Evolutionary conservation across 495 filamentous ascomycete species (phyloP), one percentile per base, ranked within the genome.

Genomic region (Lepraria neglecta): DNA sequence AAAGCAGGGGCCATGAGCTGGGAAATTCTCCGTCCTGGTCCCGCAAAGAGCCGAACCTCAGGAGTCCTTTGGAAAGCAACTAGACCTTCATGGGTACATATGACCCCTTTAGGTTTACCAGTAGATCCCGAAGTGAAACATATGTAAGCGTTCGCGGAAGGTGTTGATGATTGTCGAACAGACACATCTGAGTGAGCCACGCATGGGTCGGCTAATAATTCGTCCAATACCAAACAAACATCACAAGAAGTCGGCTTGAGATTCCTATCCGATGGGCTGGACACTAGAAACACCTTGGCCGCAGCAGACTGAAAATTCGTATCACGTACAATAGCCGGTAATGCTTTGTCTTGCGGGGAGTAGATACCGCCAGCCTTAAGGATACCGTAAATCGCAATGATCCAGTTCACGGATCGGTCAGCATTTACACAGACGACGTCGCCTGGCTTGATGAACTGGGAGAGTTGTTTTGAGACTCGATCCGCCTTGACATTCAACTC

Each of bases 71-170:
- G 50, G 14, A 53, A 53, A n/a, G 28, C 66, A 44, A 71, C 62
- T 4, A 73, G 45, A 0, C 63, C 54, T 48, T 59, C 50, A 50
- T 72, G 71, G 0, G 9, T 42, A 43, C 63, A 69, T 2, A 65
- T 17, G 7, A 72, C 71, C 6, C 67, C 73, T 58, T 75, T 75
- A 3, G 74, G 73, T 30, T 57, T 65, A 14, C 73, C 73, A 11
- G 69, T 72, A 0, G 73, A 68, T 2, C 74, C 74, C 0, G 74
- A 76, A 6, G 74, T 75, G 52, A 75, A 76, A 63, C 64, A 69
- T 6, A 75, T 1, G 56, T 74, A 76, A 6, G 72, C 69, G 10
- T 33, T 27, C 56, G 19, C 46, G 28, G 17, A 21, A 21, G 46
- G 46, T 21, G n/a, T 48, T 27, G 46, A 10, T 21, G 46, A 24